phyloP scores from a whole-genome alignment of 306 rosid genomes.

The Acacia confusa region DNA sequence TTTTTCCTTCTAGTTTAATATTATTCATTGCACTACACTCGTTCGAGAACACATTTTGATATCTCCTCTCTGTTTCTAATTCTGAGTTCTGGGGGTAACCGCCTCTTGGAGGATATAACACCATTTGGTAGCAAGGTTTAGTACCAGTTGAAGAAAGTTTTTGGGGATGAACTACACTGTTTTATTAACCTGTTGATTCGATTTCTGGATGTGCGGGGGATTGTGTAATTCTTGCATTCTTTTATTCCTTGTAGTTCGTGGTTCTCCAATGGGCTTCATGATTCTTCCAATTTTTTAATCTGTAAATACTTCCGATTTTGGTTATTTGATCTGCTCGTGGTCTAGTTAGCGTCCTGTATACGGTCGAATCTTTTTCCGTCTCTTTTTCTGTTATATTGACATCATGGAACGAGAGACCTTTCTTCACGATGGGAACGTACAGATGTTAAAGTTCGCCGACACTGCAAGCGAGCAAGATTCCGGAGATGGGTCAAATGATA shows the following conservation, averaged over 20 bases:
- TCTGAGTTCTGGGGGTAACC: slow-evolving; percentile 2
- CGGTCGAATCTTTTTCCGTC: neutral
- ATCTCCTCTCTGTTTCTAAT: neutral
- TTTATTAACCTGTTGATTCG: neutral
- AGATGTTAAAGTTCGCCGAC: neutral
- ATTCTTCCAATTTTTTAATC: neutral
- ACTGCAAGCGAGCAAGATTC: neutral
- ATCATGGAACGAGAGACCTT: slow-evolving; percentile 31
- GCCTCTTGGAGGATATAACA: neutral
- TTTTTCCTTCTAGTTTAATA: neutral
- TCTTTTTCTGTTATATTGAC: neutral
- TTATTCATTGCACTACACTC: neutral
- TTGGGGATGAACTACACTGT: neutral
- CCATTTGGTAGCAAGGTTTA: slow-evolving; percentile 12
- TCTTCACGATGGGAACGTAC: neutral
- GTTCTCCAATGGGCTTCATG: neutral
- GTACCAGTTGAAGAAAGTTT: neutral
- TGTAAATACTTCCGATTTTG: neutral
- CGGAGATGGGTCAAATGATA: neutral
- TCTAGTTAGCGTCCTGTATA: neutral
- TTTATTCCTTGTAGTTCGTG: neutral
- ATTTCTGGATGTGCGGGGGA: neutral
- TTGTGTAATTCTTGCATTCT: neutral
- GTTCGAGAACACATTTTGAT: neutral
- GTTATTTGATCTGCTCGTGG: neutral